These are phyloP conservation scores for Neobulgaria alba DNA, from an alignment of 2,329 filamentous ascomycete species.

Conservation along the genomic window DNA sequence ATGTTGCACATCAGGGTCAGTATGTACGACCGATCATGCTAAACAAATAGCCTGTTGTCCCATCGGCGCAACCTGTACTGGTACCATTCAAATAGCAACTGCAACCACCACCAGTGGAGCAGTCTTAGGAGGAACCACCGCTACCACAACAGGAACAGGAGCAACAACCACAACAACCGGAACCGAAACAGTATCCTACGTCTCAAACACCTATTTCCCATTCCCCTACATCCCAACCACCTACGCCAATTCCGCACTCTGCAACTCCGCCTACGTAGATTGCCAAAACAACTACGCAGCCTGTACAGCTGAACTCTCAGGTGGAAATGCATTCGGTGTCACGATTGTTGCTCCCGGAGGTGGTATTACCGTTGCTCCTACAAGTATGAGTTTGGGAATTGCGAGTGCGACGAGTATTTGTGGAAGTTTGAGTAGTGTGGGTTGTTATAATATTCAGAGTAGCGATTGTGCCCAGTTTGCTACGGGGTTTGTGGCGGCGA, in stretches of 20 bases:
- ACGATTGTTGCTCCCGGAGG: slow-evolving; percentile 48
- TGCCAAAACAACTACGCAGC: slow-evolving; percentile 46
- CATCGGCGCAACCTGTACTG: slow-evolving; percentile 27
- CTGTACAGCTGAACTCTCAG: slow-evolving; percentile 42
- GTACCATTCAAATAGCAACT: slow-evolving; percentile 16
- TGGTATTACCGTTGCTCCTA: slow-evolving; percentile 42
- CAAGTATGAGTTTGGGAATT: slow-evolving; percentile 31
- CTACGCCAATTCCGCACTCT: slow-evolving; percentile 42
- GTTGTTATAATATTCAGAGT: slow-evolving; percentile 34
- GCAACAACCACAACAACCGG: slow-evolving; percentile 9
- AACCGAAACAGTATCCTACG: slow-evolving; percentile 37
- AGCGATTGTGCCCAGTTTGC: slow-evolving; percentile 25
- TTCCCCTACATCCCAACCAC: slow-evolving; percentile 48
- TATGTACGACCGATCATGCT: slow-evolving; percentile 25
- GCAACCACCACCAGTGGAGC: slow-evolving; percentile 12
- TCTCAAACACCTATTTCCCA: slow-evolving; percentile 49
- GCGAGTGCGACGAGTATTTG: slow-evolving; percentile 46
- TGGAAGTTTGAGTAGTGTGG: slow-evolving; percentile 43
- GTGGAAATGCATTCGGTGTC: slow-evolving; percentile 38
- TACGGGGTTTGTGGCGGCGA: slow-evolving; percentile 13
- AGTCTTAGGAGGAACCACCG: slow-evolving; percentile 8
- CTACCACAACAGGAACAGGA: slow-evolving; percentile 8
- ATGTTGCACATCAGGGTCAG: slow-evolving; percentile 25
- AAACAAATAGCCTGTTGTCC: slow-evolving; percentile 29
- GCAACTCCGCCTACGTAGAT: slow-evolving; percentile 41